Base-by-base conservation (phyloP, 805 yeast genomes). In the Limtongia smithiae region DNA sequence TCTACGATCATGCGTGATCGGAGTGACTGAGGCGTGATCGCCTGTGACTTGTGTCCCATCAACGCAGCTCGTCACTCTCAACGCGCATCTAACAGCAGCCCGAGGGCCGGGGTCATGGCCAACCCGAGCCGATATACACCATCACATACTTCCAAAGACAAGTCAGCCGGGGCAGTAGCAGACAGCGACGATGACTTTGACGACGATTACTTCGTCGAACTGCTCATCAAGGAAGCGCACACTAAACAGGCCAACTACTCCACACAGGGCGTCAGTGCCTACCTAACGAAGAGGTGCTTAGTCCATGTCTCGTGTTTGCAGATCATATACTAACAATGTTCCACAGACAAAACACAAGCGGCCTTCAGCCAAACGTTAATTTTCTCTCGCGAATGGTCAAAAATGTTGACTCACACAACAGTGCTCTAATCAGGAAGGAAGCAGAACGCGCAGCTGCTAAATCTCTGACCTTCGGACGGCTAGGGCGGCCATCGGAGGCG, bases 341-440 rank as follows among this genome's bases (percentile, higher is more conserved):
- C n/a, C n/a, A n/a, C n/a, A n/a, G 37, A 21, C 12, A 38, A 11
- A 47, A 42, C 18, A 41, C 48, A 15, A 48, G 31, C 25, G 44
- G 44, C 6, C 21, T 50, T 1, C 41, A 44, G 32, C 57, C 57
- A 15, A 49, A 53, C 30, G 38, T 46, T 14, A 18, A 41, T 2
- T 53, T 53, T 35, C 46, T 53, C 24, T 37, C 45, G 9, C 45
- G 57, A 12, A 27, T 53, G 2, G 54, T 53, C 21, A 44, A 51
- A 27, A 27, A 27, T 27, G 51, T 49, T 1, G 43, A 46, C 36
- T 41, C 44, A 15, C 57, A 53, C 44, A 53, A 53, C 28, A 38
- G 40, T 12, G 46, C 47, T 12, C 32, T 53, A 14, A n/a, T 43
- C 17, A 22, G 37, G 27, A 51, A 39, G 21, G 55, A 51, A 38